phyloP scores from a whole-genome alignment of 176 grass and related monocot genomes.

The Areca catechu region DNA sequence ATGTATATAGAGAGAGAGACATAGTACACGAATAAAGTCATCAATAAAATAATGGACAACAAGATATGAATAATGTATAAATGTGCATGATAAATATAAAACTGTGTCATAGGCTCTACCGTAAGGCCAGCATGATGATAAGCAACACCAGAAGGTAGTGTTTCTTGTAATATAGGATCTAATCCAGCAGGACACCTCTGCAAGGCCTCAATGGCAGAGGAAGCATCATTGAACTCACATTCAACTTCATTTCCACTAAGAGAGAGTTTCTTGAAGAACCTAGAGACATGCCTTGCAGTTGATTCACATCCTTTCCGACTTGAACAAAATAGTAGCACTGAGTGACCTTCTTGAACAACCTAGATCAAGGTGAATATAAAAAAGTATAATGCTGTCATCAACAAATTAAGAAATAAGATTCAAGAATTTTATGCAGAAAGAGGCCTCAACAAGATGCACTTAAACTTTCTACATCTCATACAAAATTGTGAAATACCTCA shows the following conservation, averaged over 20 bases:
- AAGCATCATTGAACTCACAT: conserved; percentile 53
- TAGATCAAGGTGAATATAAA: conserved; percentile 6
- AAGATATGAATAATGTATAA: not conserved
- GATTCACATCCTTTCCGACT: conserved; percentile 95
- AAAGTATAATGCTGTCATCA: not conserved
- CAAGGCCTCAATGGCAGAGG: conserved; percentile 74
- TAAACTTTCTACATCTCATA: too few relatives aligned
- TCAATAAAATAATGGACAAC: not conserved
- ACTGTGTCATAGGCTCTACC: conserved; percentile 28
- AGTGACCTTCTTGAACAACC: conserved; percentile 89
- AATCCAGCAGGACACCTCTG: conserved; percentile 71
- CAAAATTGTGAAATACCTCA: conserved; percentile 34
- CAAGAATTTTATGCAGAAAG: too few relatives aligned
- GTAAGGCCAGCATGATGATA: conserved; percentile 98
- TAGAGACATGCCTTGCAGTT: conserved; percentile 87
- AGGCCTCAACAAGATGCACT: too few relatives aligned
- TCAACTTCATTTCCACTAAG: conserved; percentile 25
- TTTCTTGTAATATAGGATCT: conserved; percentile 84
- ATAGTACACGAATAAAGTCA: not conserved
- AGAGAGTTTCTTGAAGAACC: conserved; percentile 50
- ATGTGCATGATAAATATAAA: not conserved
- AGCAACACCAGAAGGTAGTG: conserved; percentile 79
- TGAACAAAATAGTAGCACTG: conserved; percentile 94
- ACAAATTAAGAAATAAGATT: not conserved
- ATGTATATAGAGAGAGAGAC: too few relatives aligned